These are phyloP conservation scores for Sparassis latifolia DNA, from an alignment of 1,284 basidiomycete species.

Conservation along the genomic window DNA sequence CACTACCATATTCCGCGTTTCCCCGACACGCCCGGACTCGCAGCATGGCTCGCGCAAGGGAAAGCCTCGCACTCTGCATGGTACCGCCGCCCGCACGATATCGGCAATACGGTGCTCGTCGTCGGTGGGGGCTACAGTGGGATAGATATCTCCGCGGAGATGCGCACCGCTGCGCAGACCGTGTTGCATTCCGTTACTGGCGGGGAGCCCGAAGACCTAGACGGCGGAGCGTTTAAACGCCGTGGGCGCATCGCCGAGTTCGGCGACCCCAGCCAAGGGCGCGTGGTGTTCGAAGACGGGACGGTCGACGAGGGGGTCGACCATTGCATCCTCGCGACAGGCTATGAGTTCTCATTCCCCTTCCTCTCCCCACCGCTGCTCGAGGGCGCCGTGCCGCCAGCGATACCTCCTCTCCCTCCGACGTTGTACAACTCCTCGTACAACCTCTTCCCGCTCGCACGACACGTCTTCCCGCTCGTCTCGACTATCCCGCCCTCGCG, in stretches of 20 bases:
- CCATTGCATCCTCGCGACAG: constrained; percentile 66
- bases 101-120: constrained; percentile 51
- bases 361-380: constrained; percentile 45
- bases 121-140: constrained; percentile 70
- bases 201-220: constrained; percentile 21
- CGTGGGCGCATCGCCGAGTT: constrained; percentile 38
- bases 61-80: constrained; percentile 57
- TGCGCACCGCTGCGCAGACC: constrained; percentile 34
- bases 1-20: constrained; percentile 61
- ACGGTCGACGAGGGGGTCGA: constrained; percentile 48
- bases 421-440: constrained; percentile 56
- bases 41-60: constrained; percentile 44
- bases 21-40: constrained; percentile 52
- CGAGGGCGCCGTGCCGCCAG: constrained; percentile 28
- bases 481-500: constrained; percentile 40
- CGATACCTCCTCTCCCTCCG: constrained; percentile 37
- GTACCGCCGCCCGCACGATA: constrained; percentile 51
- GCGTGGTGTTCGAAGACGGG: constrained; percentile 56
- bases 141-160: constrained; percentile 54
- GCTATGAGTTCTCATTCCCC: constrained; percentile 57
- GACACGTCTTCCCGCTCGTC: constrained; percentile 45
- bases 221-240: constrained; percentile 34
- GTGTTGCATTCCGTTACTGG: constrained; percentile 54
- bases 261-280: constrained; percentile 33
- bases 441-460: constrained; percentile 57